phyloP scores from a whole-genome alignment of 176 grass and related monocot genomes.

The Hsuehochloa calcarea region DNA sequence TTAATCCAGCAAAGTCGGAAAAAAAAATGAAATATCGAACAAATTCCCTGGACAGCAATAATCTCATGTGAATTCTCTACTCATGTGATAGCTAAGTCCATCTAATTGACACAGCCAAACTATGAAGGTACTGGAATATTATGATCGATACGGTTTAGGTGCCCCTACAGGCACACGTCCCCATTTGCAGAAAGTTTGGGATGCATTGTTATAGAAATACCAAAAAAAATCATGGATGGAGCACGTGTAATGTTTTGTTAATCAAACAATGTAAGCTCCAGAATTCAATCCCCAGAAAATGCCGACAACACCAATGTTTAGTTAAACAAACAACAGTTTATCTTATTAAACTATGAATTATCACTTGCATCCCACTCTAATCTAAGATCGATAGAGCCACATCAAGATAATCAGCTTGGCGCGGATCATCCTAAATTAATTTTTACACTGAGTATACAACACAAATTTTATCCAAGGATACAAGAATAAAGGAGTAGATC shows the following conservation, averaged over 20 bases:
- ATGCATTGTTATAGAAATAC: background rate
- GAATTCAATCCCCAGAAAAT: background rate
- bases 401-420: background rate
- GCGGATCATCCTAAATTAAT: background rate
- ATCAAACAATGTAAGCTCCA: background rate
- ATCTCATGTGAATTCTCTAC: background rate
- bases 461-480: background rate
- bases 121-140: background rate
- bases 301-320: background rate
- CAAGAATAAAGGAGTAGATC: background rate
- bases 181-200: background rate
- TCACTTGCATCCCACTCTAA: background rate
- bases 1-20: background rate
- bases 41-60: background rate
- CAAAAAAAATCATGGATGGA: background rate
- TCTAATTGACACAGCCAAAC: background rate
- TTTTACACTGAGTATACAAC: background rate
- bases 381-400: background rate
- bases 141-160: background rate
- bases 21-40: background rate
- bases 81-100: background rate
- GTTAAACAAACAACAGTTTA: background rate
- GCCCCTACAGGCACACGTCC: background rate
- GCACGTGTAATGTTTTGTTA: background rate
- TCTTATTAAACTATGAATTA: constrained; percentile 2